Percentiles rank a stretch among this genome's conserved stretches.
Evolutionary conservation across 2,329 filamentous ascomycete species (phyloP).

Genomic region (Ophiostoma ulmi): DNA sequence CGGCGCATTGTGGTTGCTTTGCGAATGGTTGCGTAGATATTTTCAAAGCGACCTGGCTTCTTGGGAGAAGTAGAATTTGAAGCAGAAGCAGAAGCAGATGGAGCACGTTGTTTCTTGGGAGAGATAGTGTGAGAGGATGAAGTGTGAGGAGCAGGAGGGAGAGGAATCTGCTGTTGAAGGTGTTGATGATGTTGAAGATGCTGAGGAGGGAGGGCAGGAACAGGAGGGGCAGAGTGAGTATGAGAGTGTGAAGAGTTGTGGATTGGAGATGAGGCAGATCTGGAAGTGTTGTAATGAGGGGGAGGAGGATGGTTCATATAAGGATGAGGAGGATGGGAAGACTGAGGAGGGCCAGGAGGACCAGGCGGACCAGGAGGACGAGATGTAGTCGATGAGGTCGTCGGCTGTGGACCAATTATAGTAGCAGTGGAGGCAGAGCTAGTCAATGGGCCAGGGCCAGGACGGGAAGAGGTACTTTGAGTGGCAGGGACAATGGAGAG

Average conservation of each 20-base stretch:
- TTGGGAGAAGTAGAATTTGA: conserved; percentile 22
- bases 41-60: conserved; percentile 32
- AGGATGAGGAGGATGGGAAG: conserved; percentile 4
- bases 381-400: conserved; percentile 6
- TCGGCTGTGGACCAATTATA: conserved; percentile 5
- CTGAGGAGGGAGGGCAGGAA: background rate
- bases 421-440: background rate
- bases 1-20: conserved; percentile 30
- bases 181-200: conserved; percentile 1
- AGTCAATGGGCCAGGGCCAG: background rate
- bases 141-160: conserved; percentile 1
- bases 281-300: background rate
- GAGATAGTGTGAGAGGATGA: conserved; percentile 5
- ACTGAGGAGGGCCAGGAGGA: conserved; percentile 22
- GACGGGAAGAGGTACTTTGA: background rate
- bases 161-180: conserved; percentile 12
- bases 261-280: conserved; percentile 7
- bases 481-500: conserved; percentile 9
- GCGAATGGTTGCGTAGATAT: conserved; percentile 33
- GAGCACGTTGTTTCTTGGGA: conserved; percentile 18
- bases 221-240: background rate
- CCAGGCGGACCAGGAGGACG: conserved; percentile 12
- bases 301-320: conserved; percentile 14
- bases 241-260: conserved; percentile 7
- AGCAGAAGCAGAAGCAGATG: conserved; percentile 15